Evolutionary conservation across 202 grass and related monocot species (phyloP).

Genomic region (Brachypodium distachyon): DNA sequence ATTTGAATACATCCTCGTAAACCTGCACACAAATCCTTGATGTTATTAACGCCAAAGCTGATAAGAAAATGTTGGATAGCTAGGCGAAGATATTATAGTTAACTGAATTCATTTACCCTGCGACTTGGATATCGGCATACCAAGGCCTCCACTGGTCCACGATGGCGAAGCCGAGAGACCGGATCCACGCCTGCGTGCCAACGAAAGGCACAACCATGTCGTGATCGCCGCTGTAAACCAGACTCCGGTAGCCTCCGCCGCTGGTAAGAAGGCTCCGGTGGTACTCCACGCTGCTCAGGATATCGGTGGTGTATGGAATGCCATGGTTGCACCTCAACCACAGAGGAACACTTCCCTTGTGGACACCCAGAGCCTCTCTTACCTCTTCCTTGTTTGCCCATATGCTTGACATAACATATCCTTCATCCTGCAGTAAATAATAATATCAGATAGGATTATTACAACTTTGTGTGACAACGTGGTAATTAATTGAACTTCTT

Average conservation of each 20-base stretch:
- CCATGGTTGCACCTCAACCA: constrained; percentile 36
- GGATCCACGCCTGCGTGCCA: constrained; percentile 41
- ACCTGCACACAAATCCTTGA: too few relatives aligned
- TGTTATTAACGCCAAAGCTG: too few relatives aligned
- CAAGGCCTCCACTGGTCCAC: constrained; percentile 40
- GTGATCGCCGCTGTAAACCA: constrained; percentile 51
- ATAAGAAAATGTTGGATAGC: too few relatives aligned
- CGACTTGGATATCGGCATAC: constrained; percentile 31
- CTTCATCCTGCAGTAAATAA: constrained; percentile 33
- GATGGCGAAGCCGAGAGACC: constrained; percentile 37
- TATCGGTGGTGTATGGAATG: constrained; percentile 26
- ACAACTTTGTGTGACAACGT: not conserved
- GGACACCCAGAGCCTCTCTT: constrained; percentile 55
- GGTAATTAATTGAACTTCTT: too few relatives aligned
- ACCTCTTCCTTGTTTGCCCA: constrained; percentile 60
- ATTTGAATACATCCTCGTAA: too few relatives aligned
- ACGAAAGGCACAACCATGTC: constrained; percentile 23
- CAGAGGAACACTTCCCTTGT: constrained; percentile 26
- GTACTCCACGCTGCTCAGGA: constrained; percentile 29
- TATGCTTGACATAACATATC: constrained; percentile 29
- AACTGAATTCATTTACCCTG: too few relatives aligned
- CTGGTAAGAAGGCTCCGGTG: constrained; percentile 41
- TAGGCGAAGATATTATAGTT: too few relatives aligned
- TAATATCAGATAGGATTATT: not conserved
- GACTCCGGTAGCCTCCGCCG: constrained; percentile 32